Percentiles rank a stretch among this genome's conserved stretches.
Conservation (phyloP, 2,329 filamentous ascomycete species). For the Emmonsiellopsis sp. region DNA sequence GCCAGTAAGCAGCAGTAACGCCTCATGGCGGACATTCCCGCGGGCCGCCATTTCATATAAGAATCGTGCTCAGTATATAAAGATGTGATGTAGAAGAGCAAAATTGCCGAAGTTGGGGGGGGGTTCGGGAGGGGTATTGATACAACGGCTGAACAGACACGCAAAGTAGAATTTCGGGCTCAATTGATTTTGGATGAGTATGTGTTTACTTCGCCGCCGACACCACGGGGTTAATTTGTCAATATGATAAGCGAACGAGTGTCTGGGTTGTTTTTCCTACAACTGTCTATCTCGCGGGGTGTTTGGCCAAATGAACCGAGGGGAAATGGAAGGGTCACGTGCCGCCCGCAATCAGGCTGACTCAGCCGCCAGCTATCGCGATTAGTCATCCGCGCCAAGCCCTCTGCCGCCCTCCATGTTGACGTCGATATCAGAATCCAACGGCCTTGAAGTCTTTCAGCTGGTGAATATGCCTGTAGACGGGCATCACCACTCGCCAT, state of each 20-base stretch:
- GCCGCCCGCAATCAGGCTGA: not conserved
- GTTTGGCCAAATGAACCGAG: not conserved
- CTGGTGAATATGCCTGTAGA: constrained; percentile 14
- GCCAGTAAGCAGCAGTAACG: constrained; percentile 51
- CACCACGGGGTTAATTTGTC: not conserved
- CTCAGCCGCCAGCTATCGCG: not conserved
- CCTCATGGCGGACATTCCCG: constrained; percentile 1
- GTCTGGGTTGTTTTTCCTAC: not conserved
- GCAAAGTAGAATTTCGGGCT: not conserved
- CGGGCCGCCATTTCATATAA: not conserved
- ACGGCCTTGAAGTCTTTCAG: not conserved
- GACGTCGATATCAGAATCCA: not conserved
- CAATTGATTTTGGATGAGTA: no score
- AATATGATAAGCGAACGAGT: not conserved
- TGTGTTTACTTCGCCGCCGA: not conserved
- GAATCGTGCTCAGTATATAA: not conserved
- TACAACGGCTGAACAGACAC: no score
- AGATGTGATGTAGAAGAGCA: not conserved
- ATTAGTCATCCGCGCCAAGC: not conserved
- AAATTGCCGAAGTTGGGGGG: not conserved
- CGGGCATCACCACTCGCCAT: constrained; percentile 13
- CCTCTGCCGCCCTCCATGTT: not conserved
- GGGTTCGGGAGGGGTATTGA: not conserved
- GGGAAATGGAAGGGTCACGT: not conserved
- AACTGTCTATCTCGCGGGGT: not conserved